A percentile compares a stretch with the other conserved stretches of the same genome.
Evolutionary conservation across 176 grass and related monocot species (phyloP).

Genomic region (Metroxylon sagu): DNA sequence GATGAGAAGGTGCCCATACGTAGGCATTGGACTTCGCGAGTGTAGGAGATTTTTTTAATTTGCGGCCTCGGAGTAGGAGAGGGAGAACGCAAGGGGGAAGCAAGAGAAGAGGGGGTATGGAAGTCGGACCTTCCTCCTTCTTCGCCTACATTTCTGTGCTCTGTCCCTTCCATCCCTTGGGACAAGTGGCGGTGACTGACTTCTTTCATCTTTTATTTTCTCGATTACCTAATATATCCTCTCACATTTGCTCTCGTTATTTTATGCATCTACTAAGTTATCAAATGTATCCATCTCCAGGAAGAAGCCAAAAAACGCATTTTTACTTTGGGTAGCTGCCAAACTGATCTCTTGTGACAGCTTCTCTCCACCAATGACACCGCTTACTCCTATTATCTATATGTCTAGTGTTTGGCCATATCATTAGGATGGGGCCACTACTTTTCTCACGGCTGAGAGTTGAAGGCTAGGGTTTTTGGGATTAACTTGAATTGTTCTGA

Average conservation of each 20-base stretch:
- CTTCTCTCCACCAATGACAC: too few species aligned
- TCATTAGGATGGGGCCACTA: too few species aligned
- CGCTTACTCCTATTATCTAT: too few species aligned
- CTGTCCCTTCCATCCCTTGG: background rate
- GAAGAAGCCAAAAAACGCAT: constrained; percentile 19
- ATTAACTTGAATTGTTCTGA: too few species aligned
- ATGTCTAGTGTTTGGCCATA: too few species aligned
- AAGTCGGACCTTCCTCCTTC: constrained; percentile 2
- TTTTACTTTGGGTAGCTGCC: background rate
- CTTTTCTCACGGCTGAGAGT: too few species aligned
- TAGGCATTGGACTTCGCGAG: too few species aligned
- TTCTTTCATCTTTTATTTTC: background rate
- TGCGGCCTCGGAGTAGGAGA: too few species aligned
- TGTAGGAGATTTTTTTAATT: too few species aligned
- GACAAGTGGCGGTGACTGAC: background rate
- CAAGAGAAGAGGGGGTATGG: background rate
- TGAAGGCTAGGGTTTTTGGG: too few species aligned
- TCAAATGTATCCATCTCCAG: background rate
- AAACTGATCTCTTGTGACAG: background rate
- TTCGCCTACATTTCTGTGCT: constrained; percentile 19
- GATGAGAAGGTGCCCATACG: too few species aligned
- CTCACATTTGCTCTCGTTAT: too few species aligned
- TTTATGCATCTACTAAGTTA: background rate
- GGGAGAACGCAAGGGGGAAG: background rate
- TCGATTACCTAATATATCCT: background rate